Percentiles rank a stretch among this genome's conserved stretches.
Evolutionary conservation across 2,329 filamentous ascomycete species (phyloP).

Genomic region (Epichloe hybrida): DNA sequence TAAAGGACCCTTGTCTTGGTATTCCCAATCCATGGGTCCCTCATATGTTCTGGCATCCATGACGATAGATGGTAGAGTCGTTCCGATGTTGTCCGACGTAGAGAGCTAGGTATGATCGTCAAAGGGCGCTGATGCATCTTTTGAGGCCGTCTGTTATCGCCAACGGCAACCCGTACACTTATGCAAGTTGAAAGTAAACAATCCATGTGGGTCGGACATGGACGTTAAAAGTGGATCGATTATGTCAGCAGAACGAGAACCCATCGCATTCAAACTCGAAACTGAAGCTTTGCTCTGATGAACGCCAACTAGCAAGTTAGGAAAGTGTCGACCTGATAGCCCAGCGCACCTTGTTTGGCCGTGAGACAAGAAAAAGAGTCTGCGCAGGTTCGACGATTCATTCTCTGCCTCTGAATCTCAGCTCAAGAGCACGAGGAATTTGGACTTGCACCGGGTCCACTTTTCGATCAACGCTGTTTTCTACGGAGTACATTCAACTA

Average conservation of each 20-base stretch:
- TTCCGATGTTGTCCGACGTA: background rate
- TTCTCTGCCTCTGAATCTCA: background rate
- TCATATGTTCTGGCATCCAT: slow-evolving; percentile 46
- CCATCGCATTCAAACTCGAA: background rate
- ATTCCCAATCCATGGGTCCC: slow-evolving; percentile 55
- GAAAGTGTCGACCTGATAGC: background rate
- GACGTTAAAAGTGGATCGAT: slow-evolving; percentile 6
- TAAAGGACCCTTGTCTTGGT: slow-evolving; percentile 41
- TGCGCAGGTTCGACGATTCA: background rate
- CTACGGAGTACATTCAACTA: background rate
- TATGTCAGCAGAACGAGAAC: slow-evolving; percentile 17
- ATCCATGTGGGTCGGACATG: slow-evolving; percentile 6
- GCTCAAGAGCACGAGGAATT: background rate
- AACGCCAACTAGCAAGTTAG: background rate
- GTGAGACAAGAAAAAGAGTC: too few relatives aligned
- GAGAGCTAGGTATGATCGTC: background rate
- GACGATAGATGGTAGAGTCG: background rate
- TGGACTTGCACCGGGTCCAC: background rate
- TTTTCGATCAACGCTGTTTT: background rate
- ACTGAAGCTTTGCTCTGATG: background rate
- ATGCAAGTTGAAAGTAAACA: slow-evolving; percentile 20
- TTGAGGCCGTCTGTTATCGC: slow-evolving; percentile 8
- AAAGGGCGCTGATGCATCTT: background rate
- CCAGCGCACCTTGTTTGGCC: background rate
- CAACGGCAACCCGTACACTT: slow-evolving; percentile 14